Conservation (phyloP, 805 yeast genomes). For the Cyberlindnera subsufficiens region DNA sequence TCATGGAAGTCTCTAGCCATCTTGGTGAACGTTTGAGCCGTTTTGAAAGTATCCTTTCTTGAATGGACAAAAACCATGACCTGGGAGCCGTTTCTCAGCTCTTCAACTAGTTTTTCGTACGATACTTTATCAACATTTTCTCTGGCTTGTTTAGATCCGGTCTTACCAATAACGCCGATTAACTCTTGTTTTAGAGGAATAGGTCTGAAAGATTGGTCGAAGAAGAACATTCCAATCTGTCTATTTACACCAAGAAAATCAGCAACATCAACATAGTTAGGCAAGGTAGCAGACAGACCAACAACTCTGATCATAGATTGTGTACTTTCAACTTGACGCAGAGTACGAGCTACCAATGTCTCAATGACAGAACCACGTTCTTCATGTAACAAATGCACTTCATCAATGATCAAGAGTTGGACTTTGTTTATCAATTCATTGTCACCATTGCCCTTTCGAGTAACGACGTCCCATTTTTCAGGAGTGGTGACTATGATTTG, state of each 20-base stretch:
- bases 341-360: conserved; percentile 88
- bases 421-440: conserved; percentile 80
- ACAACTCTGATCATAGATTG: conserved; percentile 93
- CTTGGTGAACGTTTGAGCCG: conserved; percentile 66
- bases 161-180: conserved; percentile 80
- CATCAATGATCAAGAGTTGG: conserved; percentile 84
- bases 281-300: conserved; percentile 90
- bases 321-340: conserved; percentile 89
- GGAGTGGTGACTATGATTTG: conserved; percentile 93
- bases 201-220: conserved; percentile 90
- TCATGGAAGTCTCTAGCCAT: conserved; percentile 64
- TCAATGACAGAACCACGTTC: conserved; percentile 98
- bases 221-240: conserved; percentile 87
- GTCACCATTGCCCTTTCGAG: conserved; percentile 89
- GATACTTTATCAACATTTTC: conserved; percentile 72
- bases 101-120: conserved; percentile 68
- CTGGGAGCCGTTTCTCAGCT: conserved; percentile 67
- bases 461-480: conserved; percentile 97
- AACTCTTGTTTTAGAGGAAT: conserved; percentile 87
- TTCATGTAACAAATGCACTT: conserved; percentile 93
- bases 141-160: conserved; percentile 63
- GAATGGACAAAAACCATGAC: conserved; percentile 97
- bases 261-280: conserved; percentile 89
- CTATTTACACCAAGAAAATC: conserved; percentile 91
- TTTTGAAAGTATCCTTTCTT: conserved; percentile 83